These are phyloP conservation scores for Coriolopsis trogii DNA, from an alignment of 1,284 basidiomycete genomes.

Conservation along the genomic window DNA sequence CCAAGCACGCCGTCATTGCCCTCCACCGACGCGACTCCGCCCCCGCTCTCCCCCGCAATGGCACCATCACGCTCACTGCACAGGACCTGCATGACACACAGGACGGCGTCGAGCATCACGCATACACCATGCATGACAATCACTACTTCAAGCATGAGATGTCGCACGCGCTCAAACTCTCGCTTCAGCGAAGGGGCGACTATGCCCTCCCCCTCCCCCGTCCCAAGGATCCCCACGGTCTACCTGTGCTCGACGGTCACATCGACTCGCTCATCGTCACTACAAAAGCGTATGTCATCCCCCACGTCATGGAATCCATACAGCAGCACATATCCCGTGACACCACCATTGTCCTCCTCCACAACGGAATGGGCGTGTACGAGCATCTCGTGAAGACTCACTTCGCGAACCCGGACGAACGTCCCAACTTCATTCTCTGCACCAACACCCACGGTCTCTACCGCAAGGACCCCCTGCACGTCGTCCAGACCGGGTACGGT, in stretches of 20 bases:
- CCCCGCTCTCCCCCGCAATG: conserved; percentile 35
- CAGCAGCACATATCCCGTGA: conserved; percentile 64
- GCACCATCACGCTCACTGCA: conserved; percentile 47
- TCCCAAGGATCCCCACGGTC: conserved; percentile 3
- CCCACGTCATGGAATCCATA: conserved; percentile 62
- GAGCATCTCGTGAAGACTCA: conserved; percentile 72
- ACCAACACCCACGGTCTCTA: conserved; percentile 84
- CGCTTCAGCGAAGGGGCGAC: conserved; percentile 12
- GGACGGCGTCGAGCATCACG: conserved; percentile 40
- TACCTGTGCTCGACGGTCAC: conserved; percentile 10
- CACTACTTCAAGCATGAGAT: background rate
- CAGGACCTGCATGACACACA: conserved; percentile 46
- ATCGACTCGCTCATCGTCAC: conserved; percentile 83
- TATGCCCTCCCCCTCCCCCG: conserved; percentile 1
- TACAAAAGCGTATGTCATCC: conserved; percentile 76
- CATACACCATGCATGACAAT: conserved; percentile 8
- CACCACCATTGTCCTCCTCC: conserved; percentile 87
- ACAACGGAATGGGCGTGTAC: conserved; percentile 92
- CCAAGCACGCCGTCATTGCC: conserved; percentile 63
- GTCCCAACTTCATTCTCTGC: conserved; percentile 88
- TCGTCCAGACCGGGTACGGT: conserved; percentile 80
- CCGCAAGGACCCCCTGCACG: conserved; percentile 51
- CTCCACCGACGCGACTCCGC: conserved; percentile 46
- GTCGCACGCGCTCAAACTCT: background rate
- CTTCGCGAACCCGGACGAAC: conserved; percentile 72